Conservation (phyloP, 257 asterid species). For the Misopates orontium region DNA sequence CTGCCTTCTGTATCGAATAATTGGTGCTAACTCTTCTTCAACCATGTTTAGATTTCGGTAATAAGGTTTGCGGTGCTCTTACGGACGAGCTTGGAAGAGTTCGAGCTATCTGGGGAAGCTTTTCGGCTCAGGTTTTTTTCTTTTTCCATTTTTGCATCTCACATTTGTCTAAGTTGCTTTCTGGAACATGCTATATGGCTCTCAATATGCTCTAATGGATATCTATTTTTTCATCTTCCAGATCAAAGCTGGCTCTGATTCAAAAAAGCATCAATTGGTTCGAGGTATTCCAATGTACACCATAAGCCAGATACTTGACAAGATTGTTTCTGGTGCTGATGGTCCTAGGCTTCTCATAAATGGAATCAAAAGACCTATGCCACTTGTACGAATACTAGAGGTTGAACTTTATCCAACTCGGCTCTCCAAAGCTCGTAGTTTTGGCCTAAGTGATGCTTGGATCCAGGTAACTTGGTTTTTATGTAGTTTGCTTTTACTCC, state of each 20-base stretch:
- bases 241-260: conserved; percentile 80
- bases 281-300: conserved; percentile 87
- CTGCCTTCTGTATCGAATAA: conserved; percentile 10
- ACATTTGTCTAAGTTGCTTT: conserved; percentile 27
- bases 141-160: conserved; percentile 33
- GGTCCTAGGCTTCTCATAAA: conserved; percentile 75
- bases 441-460: conserved; percentile 93
- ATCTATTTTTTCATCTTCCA: conserved; percentile 41
- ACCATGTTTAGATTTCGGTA: conserved; percentile 74
- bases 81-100: conserved; percentile 96
- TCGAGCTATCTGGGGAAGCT: conserved; percentile 97
- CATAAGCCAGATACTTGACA: conserved; percentile 70
- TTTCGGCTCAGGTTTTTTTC: conserved; percentile 99
- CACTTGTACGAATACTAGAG: conserved; percentile 79
- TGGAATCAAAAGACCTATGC: conserved; percentile 90
- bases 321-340: conserved; percentile 58
- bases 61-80: conserved; percentile 94
- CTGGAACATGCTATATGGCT: conserved; percentile 3
- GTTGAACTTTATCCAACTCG: conserved; percentile 93
- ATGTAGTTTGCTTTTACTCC: conserved; percentile 19
- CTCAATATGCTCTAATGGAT: too few species aligned
- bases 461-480: conserved; percentile 59
- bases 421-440: conserved; percentile 99
- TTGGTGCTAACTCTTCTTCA: conserved; percentile 29
- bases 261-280: conserved; percentile 94